Evolutionary conservation across 352 stramenopile species (phyloP).

Genomic region (Phytophthora boehmeriae): DNA sequence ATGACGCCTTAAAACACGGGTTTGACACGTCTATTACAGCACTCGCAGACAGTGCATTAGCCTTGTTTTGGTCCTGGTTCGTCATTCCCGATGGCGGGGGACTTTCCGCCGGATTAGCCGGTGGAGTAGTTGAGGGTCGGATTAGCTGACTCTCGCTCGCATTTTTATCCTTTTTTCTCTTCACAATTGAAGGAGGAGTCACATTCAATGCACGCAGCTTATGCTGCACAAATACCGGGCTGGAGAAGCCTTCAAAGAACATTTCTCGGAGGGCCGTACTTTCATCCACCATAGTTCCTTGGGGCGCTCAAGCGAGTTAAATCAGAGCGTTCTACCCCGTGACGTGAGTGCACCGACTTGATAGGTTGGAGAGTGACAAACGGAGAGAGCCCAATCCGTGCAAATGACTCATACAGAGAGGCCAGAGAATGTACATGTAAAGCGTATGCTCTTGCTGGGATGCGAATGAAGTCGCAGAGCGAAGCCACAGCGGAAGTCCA

Average conservation of each 20-base stretch:
- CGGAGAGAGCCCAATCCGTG: slow-evolving; percentile 2
- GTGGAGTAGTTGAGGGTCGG: no score
- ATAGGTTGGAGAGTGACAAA: slow-evolving; percentile 5
- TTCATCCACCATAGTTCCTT: slow-evolving; percentile 4
- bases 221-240: slow-evolving; percentile 12
- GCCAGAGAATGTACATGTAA: not conserved
- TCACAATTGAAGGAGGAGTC: slow-evolving; percentile 3
- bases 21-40: no score
- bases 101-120: no score
- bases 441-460: not conserved
- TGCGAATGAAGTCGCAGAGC: not conserved
- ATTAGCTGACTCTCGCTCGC: not conserved
- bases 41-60: no score
- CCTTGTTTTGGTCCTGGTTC: no score
- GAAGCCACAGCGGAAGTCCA: not conserved
- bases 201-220: slow-evolving; percentile 12
- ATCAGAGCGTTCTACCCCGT: slow-evolving; percentile 9
- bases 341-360: slow-evolving; percentile 9
- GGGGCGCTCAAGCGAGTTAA: not conserved
- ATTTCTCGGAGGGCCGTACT: slow-evolving; percentile 3
- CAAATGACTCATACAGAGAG: not conserved
- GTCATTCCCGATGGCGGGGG: no score
- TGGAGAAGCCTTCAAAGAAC: slow-evolving; percentile 1
- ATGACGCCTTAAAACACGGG: no score
- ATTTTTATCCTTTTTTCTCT: not conserved